Base-by-base conservation (phyloP, 1,284 basidiomycete genomes). In the Naganishia sp. region DNA sequence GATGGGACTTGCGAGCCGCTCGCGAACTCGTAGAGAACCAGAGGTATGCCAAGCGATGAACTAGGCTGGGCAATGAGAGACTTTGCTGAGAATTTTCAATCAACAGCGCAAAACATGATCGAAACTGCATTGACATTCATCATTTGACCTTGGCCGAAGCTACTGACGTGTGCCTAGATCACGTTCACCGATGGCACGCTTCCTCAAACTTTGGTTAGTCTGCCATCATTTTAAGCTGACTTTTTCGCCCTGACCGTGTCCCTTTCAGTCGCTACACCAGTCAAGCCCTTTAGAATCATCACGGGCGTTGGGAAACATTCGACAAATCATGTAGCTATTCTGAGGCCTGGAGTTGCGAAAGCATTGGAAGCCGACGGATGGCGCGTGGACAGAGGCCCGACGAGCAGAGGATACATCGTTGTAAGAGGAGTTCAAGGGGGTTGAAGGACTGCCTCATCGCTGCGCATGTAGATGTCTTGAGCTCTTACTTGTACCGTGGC, bases 231-330 rank as follows among this genome's bases (percentile, higher is more conserved):
- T 28, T 25, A 6, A 42, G 33, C 36, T 48, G 21, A 16, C 42
- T 7, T 11, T 39, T 16, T 28, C n/a, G 25, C n/a, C 45, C 6
- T 21, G 6, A 21, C 2, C 31, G 28, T 33, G 9, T 31, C 6
- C 13, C 44, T n/a, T 33, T 33, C 52, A 66, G 68, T 55, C 13
- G 31, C 64, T 0, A 46, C 63, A 33, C 68, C 68, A 21, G 46
- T 59, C 18, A 69, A 64, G 46, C 60, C 68, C 2, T 69, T 69
- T 36, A 65, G 55, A 33, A 71, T 80, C 25, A 72, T 80, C 28
- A 77, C 76, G 5, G 79, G 79, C 28, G 74, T 75, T 15, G 79
- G 79, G 15, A 72, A 73, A 36, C 79, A 80, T 70, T 77, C 75
- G 16, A 73, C 71, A 0, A 75, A 75, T 18, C 57, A 72, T 10